Base-by-base conservation (phyloP, 2,329 filamentous ascomycete genomes). In the Leptographium galeiforme region DNA sequence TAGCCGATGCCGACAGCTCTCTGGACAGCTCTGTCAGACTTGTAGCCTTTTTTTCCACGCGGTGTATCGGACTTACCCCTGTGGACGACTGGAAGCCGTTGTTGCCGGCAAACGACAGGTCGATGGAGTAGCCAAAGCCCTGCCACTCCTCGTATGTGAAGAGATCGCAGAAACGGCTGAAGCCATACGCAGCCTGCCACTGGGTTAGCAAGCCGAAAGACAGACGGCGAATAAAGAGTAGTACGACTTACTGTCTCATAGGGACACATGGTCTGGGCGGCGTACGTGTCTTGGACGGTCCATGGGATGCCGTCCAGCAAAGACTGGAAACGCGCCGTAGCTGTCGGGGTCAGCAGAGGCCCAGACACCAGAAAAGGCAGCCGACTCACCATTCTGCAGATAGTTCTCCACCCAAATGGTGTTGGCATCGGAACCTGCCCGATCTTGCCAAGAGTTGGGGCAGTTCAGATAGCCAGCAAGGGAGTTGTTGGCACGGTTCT, bases 101-200 rank as follows among this genome's bases (percentile, higher is more conserved):
- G 55, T 74, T 73, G 8, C 79, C 81, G 12, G 78, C 72, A 61
- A 87, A 89, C 36, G 63, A 67, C 39, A 89, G 71, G 58, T 89
- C 86, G 53, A 84, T 72, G 4, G 77, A 77, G 66, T 90, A 90
- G 54, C 82, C 81, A 62, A 84, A 89, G 41, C 75, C 78, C 50
- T 78, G 68, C 85, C 85, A 90, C 63, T 90, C 86, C 19, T 82
- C 72, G 59, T 83, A 87, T 0, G 80, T 88, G 63, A 89, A 90
- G 5, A 90, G 73, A 30, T 79, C 71, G 63, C 86, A 90, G 70
- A 87, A 90, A 11, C 73, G 74, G 59, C 82, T 87, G 69, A 81
- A 89, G 25, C 86, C 86, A 55, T 85, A 82, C 1, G 83, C 81
- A n/a, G 87, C 77, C 67, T 70, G 25, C 25, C 25, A 25, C 25